A percentile compares a stretch with the other conserved stretches of the same genome.
phyloP scores from a whole-genome alignment of 2,329 filamentous ascomycete genomes.

The Fusarium decemcellulare region DNA sequence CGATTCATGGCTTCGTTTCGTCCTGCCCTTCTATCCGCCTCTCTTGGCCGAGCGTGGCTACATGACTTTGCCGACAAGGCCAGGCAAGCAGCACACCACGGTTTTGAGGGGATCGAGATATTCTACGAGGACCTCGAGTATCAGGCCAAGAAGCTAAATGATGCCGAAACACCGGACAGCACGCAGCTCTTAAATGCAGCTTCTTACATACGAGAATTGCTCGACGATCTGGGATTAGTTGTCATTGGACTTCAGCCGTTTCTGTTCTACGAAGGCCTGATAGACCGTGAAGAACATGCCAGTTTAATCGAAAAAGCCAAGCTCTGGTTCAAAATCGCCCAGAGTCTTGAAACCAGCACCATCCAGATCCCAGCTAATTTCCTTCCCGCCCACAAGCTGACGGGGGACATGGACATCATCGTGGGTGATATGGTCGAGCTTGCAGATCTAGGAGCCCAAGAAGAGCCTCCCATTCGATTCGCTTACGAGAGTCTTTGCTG shows the following conservation, averaged over 20 bases:
- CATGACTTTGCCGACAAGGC: constrained; percentile 80
- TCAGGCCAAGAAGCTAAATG: constrained; percentile 62
- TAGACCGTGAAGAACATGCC: constrained; percentile 72
- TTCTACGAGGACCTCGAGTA: constrained; percentile 81
- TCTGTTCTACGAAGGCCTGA: constrained; percentile 79
- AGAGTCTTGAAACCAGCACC: constrained; percentile 76
- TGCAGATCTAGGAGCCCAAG: constrained; percentile 74
- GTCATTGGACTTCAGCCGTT: constrained; percentile 82
- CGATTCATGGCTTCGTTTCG: not conserved
- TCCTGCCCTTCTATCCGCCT: constrained; percentile 23
- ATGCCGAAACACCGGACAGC: constrained; percentile 44
- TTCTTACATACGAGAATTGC: constrained; percentile 66
- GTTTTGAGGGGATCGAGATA: constrained; percentile 77
- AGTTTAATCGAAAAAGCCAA: constrained; percentile 78
- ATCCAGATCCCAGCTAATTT: constrained; percentile 82
- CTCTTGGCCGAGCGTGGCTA: constrained; percentile 30
- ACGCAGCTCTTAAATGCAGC: constrained; percentile 69
- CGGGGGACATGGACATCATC: constrained; percentile 67
- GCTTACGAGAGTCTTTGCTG: constrained; percentile 81
- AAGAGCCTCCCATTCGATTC: constrained; percentile 72
- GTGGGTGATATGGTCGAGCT: constrained; percentile 72
- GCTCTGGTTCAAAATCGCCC: constrained; percentile 73
- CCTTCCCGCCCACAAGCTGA: constrained; percentile 62
- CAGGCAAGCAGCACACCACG: constrained; percentile 55
- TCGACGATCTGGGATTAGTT: constrained; percentile 64